phyloP scores from a whole-genome alignment of 169 alveolate species.

The Perkinsus marinus region DNA sequence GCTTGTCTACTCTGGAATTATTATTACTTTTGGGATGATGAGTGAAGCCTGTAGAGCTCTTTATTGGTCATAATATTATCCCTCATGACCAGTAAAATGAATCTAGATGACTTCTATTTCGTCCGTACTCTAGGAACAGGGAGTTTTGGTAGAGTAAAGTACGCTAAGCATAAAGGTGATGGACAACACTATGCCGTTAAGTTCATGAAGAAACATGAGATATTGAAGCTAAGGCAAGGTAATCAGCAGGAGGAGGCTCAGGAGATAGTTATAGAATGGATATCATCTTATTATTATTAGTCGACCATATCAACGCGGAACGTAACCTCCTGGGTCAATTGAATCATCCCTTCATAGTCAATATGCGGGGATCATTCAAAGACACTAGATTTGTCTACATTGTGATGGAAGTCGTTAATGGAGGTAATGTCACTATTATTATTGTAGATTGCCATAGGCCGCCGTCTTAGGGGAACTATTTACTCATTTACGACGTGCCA shows the following conservation, averaged over 20 bases:
- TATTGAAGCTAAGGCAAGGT: conserved; percentile 24
- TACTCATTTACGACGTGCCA: conserved; percentile 69
- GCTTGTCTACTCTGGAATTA: no score
- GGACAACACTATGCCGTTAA: conserved; percentile 4
- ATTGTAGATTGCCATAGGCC: conserved; percentile 73
- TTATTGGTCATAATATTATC: no score
- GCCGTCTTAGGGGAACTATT: conserved; percentile 87
- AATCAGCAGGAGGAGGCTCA: not conserved
- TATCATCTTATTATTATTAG: conserved; percentile 33
- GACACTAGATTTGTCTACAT: conserved; percentile 43
- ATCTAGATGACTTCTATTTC: conserved; percentile 6
- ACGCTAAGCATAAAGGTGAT: conserved; percentile 2
- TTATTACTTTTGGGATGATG: no score
- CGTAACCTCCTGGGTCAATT: conserved; percentile 72
- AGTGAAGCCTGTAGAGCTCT: no score
- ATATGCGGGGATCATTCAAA: conserved; percentile 48
- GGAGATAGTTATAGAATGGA: conserved; percentile 29
- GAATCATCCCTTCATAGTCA: conserved; percentile 85
- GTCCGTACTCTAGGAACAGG: conserved; percentile 23
- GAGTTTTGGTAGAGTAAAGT: conserved; percentile 20
- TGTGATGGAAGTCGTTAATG: conserved; percentile 16
- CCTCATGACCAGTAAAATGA: not conserved
- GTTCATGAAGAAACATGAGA: conserved; percentile 34
- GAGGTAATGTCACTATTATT: conserved; percentile 61
- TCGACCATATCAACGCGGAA: conserved; percentile 88